Evolutionary conservation across 2,329 filamentous ascomycete genomes (phyloP).

Genomic region (Aspergillus flavus): DNA sequence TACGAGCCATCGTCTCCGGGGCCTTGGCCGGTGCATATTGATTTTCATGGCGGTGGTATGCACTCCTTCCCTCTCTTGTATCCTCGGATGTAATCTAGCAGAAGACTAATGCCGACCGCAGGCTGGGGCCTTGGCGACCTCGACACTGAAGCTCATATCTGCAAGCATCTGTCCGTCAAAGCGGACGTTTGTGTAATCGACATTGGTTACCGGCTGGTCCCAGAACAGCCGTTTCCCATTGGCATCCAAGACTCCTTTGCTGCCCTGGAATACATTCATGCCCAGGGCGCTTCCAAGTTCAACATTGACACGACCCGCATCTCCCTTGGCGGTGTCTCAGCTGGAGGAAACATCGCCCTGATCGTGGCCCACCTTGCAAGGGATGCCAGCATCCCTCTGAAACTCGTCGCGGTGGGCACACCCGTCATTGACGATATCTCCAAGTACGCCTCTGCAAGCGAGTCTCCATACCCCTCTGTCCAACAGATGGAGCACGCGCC

Average conservation of each 20-base stretch:
- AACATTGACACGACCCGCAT: slow-evolving; percentile 42
- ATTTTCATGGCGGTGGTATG: slow-evolving; percentile 52
- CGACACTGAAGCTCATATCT: slow-evolving; percentile 54
- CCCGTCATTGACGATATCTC: slow-evolving; percentile 47
- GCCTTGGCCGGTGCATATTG: slow-evolving; percentile 51
- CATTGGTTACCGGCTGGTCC: slow-evolving; percentile 56
- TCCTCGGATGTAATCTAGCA: background rate
- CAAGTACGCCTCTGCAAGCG: slow-evolving; percentile 36
- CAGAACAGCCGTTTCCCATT: slow-evolving; percentile 54
- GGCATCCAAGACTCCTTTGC: slow-evolving; percentile 54
- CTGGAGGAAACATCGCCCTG: slow-evolving; percentile 33
- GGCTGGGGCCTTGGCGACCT: slow-evolving; percentile 55
- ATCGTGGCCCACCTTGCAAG: slow-evolving; percentile 43
- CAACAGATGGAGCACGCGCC: slow-evolving; percentile 47
- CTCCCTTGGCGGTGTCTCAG: slow-evolving; percentile 51
- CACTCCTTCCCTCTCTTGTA: background rate
- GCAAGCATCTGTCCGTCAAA: slow-evolving; percentile 50
- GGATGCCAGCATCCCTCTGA: slow-evolving; percentile 42
- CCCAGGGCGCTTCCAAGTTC: slow-evolving; percentile 40
- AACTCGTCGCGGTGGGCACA: slow-evolving; percentile 44
- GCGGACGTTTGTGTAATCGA: slow-evolving; percentile 53
- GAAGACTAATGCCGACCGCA: background rate
- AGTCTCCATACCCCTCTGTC: slow-evolving; percentile 48
- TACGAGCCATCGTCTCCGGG: slow-evolving; percentile 48
- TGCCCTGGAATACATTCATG: slow-evolving; percentile 45